Evolutionary conservation across 2,329 filamentous ascomycete species (phyloP).

Genomic region (Magnaporthiopsis poae): DNA sequence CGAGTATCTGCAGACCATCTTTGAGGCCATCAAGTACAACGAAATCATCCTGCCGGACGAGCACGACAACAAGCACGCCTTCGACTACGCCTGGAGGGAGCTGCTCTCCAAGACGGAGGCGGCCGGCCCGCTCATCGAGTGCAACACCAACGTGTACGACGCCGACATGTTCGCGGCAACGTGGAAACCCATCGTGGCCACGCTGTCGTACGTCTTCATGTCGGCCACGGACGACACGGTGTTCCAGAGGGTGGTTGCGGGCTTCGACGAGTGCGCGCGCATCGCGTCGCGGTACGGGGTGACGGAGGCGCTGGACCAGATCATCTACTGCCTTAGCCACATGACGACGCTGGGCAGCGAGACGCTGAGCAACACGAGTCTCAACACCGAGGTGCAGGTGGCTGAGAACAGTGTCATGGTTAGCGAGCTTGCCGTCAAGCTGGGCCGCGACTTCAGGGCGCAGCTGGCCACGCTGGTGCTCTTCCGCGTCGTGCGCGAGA

Average conservation of each 20-base stretch:
- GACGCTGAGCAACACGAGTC: conserved; percentile 64
- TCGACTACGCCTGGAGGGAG: conserved; percentile 97
- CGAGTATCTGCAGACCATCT: conserved; percentile 78
- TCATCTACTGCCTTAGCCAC: conserved; percentile 77
- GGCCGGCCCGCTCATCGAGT: conserved; percentile 63
- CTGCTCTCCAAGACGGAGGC: conserved; percentile 74
- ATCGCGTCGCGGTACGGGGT: conserved; percentile 79
- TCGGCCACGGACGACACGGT: conserved; percentile 94
- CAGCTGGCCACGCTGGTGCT: conserved; percentile 91
- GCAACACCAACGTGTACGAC: conserved; percentile 89
- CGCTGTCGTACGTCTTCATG: conserved; percentile 96
- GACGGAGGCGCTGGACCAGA: conserved; percentile 81
- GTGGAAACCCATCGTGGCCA: conserved; percentile 90
- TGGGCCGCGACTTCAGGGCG: conserved; percentile 85
- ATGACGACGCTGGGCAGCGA: conserved; percentile 82
- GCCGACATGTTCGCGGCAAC: conserved; percentile 95
- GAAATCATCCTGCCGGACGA: conserved; percentile 97
- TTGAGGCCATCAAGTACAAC: conserved; percentile 78
- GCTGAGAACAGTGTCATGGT: conserved; percentile 95
- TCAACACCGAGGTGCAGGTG: conserved; percentile 93
- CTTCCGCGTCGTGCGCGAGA: conserved; percentile 81
- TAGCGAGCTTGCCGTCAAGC: conserved; percentile 90
- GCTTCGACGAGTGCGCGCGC: conserved; percentile 90
- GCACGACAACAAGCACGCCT: conserved; percentile 91
- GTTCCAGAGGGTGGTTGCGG: conserved; percentile 83